Evolutionary conservation across 2,329 filamentous ascomycete genomes (phyloP).

Genomic region (Phaeophleospora eucalypticola): DNA sequence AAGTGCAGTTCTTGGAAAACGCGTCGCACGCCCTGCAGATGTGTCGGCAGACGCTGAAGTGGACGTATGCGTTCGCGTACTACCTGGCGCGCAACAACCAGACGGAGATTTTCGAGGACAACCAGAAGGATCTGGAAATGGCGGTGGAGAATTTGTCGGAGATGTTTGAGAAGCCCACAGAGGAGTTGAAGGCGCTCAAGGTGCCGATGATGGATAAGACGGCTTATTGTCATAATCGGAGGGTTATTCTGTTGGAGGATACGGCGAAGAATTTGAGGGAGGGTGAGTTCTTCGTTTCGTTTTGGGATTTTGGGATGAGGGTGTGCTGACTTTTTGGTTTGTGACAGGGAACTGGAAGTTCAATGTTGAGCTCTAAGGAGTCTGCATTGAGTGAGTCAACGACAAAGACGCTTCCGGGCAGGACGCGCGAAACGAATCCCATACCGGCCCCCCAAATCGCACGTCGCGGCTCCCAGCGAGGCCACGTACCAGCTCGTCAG

Average conservation of each 20-base stretch:
- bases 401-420: no score
- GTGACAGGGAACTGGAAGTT: slow-evolving; percentile 34
- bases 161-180: slow-evolving; percentile 98
- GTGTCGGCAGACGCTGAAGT: slow-evolving; percentile 97
- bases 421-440: no score
- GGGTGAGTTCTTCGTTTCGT: slow-evolving; percentile 54
- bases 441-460: no score
- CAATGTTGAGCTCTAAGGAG: slow-evolving; percentile 31
- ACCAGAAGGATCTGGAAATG: slow-evolving; percentile 96
- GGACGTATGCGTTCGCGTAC: slow-evolving; percentile 98
- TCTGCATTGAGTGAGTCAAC: no score
- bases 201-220: slow-evolving; percentile 99
- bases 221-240: slow-evolving; percentile 87
- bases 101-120: slow-evolving; percentile 97
- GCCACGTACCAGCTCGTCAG: no score
- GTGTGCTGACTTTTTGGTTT: slow-evolving; percentile 6
- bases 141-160: slow-evolving; percentile 95
- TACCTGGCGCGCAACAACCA: slow-evolving; percentile 95
- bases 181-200: slow-evolving; percentile 79
- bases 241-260: slow-evolving; percentile 84
- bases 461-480: no score
- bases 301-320: neutral
- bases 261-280: slow-evolving; percentile 88
- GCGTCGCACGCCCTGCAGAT: slow-evolving; percentile 91
- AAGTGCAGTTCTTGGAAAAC: slow-evolving; percentile 92